Percentiles rank a stretch among this genome's conserved stretches.
Conservation (phyloP, 306 rosid species). For the Inga oerstediana region DNA sequence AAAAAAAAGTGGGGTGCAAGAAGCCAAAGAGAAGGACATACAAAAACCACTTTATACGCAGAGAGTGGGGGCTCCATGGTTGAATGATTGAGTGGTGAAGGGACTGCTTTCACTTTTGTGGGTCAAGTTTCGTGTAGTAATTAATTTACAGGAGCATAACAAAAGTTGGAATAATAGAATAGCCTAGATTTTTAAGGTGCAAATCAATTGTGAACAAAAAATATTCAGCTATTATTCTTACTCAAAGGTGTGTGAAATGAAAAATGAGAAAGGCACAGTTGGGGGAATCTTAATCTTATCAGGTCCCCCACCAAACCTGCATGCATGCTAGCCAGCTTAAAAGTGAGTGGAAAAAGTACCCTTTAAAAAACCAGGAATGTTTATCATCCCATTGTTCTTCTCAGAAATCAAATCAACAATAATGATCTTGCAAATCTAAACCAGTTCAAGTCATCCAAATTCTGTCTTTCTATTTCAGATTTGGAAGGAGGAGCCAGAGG, state of each 20-base stretch:
- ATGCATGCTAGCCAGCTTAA: conserved; percentile 26
- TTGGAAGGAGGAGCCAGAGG: not conserved
- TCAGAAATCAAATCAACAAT: not conserved
- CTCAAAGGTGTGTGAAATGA: not conserved
- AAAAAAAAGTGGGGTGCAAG: conserved; percentile 2
- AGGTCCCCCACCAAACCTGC: conserved; percentile 24
- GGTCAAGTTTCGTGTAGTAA: conserved; percentile 5
- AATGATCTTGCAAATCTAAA: not conserved
- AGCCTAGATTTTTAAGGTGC: not conserved
- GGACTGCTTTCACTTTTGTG: not conserved
- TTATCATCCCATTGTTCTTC: not conserved
- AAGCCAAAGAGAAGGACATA: conserved; percentile 8
- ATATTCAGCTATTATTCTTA: not conserved
- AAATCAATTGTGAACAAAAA: not conserved
- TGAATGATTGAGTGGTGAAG: conserved; percentile 2
- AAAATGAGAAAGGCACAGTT: not conserved
- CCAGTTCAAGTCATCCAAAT: not conserved
- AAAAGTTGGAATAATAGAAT: not conserved
- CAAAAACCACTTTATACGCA: conserved; percentile 8
- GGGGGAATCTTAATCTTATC: conserved; percentile 24
- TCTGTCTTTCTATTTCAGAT: not conserved
- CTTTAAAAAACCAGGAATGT: not conserved
- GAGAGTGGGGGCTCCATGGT: not conserved
- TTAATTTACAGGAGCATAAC: conserved; percentile 12
- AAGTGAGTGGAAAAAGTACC: not conserved